Base-by-base conservation (phyloP, 2,329 filamentous ascomycete species). In the Diaporthe destruens region DNA sequence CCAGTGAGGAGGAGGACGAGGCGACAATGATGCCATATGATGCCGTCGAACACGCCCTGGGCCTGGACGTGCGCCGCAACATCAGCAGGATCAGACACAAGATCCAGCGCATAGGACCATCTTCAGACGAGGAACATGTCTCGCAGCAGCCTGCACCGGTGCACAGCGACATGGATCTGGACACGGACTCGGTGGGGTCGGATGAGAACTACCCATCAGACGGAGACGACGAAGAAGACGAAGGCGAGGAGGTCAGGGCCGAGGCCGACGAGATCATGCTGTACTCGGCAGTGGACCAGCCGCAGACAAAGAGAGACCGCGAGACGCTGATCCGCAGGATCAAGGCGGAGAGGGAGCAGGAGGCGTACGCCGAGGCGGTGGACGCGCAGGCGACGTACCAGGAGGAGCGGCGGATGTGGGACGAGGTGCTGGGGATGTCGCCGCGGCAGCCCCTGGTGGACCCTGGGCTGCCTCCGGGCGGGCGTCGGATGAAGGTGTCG, bases 401-500 rank as follows among this genome's bases (percentile, higher is more conserved):
- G 32, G 85, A 85, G 42, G 87, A 88, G 75, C 74, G 76, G 34
- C 77, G 81, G 57, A 79, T 89, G 80, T 88, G 87, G 87, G 76
- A 78, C 12, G 72, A 78, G 12, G 72, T 87, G 20, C 73, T 88
- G 25, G 82, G 82, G 53, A 80, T 78, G 76, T 77, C 79, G 42
- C 83, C 84, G 2, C 83, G 82, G 0, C 77, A 77, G 72, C 80
- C 80, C 34, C 54, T 81, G 59, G 54, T 73, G 11, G 63, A 73
- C 25, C 61, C 71, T 51, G 54, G 55, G 29, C 36, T 56, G 42
- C 68, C 74, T 49, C 49, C 71, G 25, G n/a, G 34, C 57, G 51
- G 69, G 63, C 55, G 76, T 66, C 29, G 76, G 73, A 7, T 70
- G 76, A 75, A 72, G 63, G 36, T 67, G 9, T 79, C 80, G 5